Evolutionary conservation across 1,284 basidiomycete species (phyloP).

Genomic region (Microbotryum silenes-acaulis): DNA sequence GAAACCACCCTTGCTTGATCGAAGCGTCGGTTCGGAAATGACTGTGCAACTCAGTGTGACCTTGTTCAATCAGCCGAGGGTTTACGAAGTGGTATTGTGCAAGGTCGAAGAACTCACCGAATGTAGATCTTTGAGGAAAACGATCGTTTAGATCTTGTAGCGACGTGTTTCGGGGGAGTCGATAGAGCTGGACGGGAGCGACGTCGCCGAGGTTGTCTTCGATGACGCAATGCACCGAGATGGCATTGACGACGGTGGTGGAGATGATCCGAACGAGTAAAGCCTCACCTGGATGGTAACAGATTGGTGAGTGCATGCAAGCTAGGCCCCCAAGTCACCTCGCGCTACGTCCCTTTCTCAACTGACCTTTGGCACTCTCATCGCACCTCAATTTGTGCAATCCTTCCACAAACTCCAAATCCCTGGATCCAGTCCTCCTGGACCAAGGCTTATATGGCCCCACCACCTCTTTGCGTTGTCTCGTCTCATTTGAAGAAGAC

Average conservation of each 20-base stretch:
- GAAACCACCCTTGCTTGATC: conserved; percentile 8
- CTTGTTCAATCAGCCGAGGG: background rate
- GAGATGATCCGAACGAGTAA: conserved; percentile 9
- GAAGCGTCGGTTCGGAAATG: conserved; percentile 18
- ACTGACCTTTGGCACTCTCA: conserved; percentile 5
- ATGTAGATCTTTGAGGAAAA: conserved; percentile 9
- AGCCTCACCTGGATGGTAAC: conserved; percentile 5
- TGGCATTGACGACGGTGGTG: background rate
- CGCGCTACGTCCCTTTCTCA: background rate
- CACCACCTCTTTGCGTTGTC: conserved; percentile 10
- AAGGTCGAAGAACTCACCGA: conserved; percentile 6
- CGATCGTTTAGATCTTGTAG: background rate
- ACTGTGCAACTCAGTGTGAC: background rate
- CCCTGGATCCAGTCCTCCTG: background rate
- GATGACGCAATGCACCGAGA: conserved; percentile 20
- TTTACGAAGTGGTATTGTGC: background rate
- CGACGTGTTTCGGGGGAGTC: background rate
- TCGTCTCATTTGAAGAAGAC: background rate
- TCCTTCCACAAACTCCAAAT: background rate
- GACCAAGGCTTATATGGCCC: conserved; percentile 11
- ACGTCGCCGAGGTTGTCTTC: conserved; percentile 7
- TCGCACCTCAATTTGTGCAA: background rate
- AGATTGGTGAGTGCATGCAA: background rate
- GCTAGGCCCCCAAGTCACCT: background rate
- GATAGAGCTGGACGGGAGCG: conserved; percentile 14